Evolutionary conservation across 148 eudicot genomes (phyloP).

Genomic region (Spergularia bocconei): DNA sequence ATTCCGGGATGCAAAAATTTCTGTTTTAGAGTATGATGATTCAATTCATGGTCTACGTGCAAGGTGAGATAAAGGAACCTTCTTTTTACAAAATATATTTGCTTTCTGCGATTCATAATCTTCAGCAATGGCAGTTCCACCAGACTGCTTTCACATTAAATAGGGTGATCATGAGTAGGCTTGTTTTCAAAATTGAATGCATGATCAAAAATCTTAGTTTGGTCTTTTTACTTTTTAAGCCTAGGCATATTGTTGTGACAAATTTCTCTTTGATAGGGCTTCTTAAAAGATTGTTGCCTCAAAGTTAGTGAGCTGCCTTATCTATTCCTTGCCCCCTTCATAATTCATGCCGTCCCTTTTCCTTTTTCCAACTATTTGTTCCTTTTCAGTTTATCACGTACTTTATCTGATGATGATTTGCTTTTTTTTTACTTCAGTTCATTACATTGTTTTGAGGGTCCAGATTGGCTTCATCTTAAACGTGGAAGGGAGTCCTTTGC

Average conservation of each 20-base stretch:
- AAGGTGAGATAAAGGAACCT: slow-evolving; percentile 49
- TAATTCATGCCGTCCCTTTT: too few species aligned
- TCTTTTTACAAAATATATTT: not conserved
- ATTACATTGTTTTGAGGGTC: slow-evolving; percentile 98
- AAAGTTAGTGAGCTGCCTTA: too few species aligned
- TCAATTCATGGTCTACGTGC: slow-evolving; percentile 72
- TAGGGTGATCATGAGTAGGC: too few species aligned
- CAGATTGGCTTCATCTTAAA: slow-evolving; percentile 88
- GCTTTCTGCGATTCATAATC: not conserved
- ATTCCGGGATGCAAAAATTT: slow-evolving; percentile 80
- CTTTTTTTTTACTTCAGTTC: slow-evolving; percentile 53
- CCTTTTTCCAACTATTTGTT: not conserved
- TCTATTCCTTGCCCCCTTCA: too few species aligned
- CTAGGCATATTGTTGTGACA: too few species aligned
- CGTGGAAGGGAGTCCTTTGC: slow-evolving; percentile 89
- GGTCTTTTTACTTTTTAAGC: too few species aligned
- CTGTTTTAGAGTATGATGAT: slow-evolving; percentile 90
- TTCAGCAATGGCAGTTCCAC: not conserved
- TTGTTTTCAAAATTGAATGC: not conserved
- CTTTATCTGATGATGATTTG: slow-evolving; percentile 21
- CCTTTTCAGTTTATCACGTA: not conserved
- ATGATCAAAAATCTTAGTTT: not conserved
- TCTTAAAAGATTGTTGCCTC: too few species aligned
- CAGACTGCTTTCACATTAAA: not conserved
- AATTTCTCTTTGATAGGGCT: too few species aligned